These are phyloP conservation scores for Bjerkandera adusta DNA, from an alignment of 1,284 basidiomycete species.

Conservation along the genomic window DNA sequence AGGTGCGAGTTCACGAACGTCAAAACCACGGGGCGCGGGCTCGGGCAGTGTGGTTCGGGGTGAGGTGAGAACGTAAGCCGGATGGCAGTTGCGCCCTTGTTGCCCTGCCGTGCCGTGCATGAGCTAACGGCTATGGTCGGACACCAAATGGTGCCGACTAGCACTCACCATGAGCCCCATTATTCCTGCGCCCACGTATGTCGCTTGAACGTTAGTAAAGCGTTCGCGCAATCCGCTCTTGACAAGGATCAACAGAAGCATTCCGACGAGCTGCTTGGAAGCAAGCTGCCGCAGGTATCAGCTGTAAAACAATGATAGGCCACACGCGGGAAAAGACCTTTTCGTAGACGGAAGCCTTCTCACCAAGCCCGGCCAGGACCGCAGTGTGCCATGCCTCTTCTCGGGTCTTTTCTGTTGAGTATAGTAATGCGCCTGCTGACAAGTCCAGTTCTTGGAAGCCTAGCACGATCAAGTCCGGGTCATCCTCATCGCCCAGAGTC, in stretches of 20 bases:
- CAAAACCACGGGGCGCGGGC: constrained; percentile 41
- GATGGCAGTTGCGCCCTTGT: constrained; percentile 70
- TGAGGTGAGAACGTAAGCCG: constrained; percentile 55
- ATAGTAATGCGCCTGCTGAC: constrained; percentile 71
- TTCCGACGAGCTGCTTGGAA: constrained; percentile 77
- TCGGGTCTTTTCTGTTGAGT: constrained; percentile 53
- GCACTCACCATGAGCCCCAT: constrained; percentile 67
- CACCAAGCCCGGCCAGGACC: constrained; percentile 65
- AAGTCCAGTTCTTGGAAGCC: constrained; percentile 78
- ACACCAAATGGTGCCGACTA: background rate
- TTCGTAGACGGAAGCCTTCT: constrained; percentile 57
- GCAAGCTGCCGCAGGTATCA: constrained; percentile 42
- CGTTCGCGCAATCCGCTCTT: constrained; percentile 47
- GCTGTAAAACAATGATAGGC: constrained; percentile 5
- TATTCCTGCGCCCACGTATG: constrained; percentile 62
- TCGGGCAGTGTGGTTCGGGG: constrained; percentile 10
- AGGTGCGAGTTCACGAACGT: constrained; percentile 78
- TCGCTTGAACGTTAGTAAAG: constrained; percentile 51
- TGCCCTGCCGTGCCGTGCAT: constrained; percentile 46
- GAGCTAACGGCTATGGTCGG: background rate
- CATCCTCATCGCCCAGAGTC: constrained; percentile 18
- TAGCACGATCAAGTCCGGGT: constrained; percentile 66
- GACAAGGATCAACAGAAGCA: constrained; percentile 65
- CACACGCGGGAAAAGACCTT: constrained; percentile 48
- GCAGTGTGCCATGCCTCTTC: constrained; percentile 71